Evolutionary conservation across 129 eudicot species (phyloP), one percentile per base, ranked within the genome.

Genomic region (Daucus carota): DNA sequence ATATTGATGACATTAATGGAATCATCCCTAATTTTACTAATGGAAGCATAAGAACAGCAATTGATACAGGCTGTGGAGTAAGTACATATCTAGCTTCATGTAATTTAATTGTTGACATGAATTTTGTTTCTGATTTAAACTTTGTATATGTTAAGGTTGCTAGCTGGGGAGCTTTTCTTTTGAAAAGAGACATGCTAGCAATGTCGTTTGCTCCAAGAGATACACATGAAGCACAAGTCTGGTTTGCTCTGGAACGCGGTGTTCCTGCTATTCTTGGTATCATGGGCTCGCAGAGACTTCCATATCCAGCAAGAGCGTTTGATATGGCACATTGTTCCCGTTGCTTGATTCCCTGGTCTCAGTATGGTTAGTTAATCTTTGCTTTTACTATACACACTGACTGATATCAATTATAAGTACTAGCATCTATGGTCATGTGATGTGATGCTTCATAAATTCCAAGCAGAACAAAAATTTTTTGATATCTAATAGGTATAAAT

Each of bases 301-400:
- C 99, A 40, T 95, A 95, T 75, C 99, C 99, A 20, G 84, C 97
- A 0, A 85, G 99, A 78, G 96, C 96, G 48, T 95, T 95, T 52
- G 99, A 95, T 57, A 92, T 95, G 95, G 99, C 99, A 74, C 97
- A 95, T 77, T 95, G 99, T 76, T 90, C 99, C 14, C 97, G 99
- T 18, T 95, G 97, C 84, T 77, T 95, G 43, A 92, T 95, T 66
- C 99, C 99, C 34, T 95, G 99, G 99, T n/a, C 29, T 80, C 54
- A 80, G 38, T 65, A 83, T 38, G 95, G 99, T 94, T 82, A 81
- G 77, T 15, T 43, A 31, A 33, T 43, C 50, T 36, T 14, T 44
- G 5, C 34, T 66, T 66, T 66, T 2, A 33, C n/a, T 66, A 33
- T 32, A 22, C 31, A 54, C 17, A 14, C 18, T 14, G 7, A 62